Conservation (phyloP, 352 stramenopile genomes). For the Saprolegnia parasitica region DNA sequence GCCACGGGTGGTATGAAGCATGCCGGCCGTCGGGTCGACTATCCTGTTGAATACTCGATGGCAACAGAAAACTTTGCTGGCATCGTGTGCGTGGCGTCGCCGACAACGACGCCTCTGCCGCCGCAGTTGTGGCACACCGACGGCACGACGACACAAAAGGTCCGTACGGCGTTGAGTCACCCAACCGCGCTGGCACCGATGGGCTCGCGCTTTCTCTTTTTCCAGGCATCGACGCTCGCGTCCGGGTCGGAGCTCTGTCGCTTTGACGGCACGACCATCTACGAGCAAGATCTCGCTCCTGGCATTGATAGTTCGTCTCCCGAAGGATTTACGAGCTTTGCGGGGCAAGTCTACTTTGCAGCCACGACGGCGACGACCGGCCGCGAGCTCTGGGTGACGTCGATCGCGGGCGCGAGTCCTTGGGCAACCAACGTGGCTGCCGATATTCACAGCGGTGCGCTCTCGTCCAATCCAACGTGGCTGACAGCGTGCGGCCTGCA, state of each 20-base stretch:
- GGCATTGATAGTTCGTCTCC: slow-evolving; percentile 49
- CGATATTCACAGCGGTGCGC: slow-evolving; percentile 44
- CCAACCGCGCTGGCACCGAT: slow-evolving; percentile 47
- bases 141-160: slow-evolving; percentile 43
- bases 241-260: slow-evolving; percentile 57
- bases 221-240: slow-evolving; percentile 41
- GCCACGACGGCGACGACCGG: slow-evolving; percentile 39
- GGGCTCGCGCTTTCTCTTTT: slow-evolving; percentile 38
- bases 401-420: slow-evolving; percentile 13
- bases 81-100: slow-evolving; percentile 47
- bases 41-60: slow-evolving; percentile 35
- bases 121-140: slow-evolving; percentile 66
- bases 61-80: slow-evolving; percentile 55
- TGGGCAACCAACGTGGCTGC: slow-evolving; percentile 43
- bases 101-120: neutral
- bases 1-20: slow-evolving; percentile 60
- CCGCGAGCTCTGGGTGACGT: slow-evolving; percentile 64
- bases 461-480: slow-evolving; percentile 47
- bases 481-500: slow-evolving; percentile 35
- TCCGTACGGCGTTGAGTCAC: slow-evolving; percentile 30
- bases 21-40: slow-evolving; percentile 45
- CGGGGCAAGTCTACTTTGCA: slow-evolving; percentile 50
- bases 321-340: slow-evolving; percentile 42
- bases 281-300: slow-evolving; percentile 50
- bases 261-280: slow-evolving; percentile 43